Conservation (phyloP, 164 flowering plant genomes). For the Macadamia tetraphylla region DNA sequence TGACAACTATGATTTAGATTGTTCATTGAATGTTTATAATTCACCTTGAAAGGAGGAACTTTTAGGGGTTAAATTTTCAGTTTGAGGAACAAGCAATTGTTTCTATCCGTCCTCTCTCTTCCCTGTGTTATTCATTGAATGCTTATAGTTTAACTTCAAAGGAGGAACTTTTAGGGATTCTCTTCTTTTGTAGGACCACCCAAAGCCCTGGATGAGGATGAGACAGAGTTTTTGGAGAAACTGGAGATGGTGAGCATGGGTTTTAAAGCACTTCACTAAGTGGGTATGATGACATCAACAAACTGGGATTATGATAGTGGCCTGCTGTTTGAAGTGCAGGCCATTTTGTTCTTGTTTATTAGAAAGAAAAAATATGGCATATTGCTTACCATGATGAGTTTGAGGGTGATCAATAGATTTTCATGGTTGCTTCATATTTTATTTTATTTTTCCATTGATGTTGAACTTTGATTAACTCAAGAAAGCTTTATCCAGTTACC, state of each 20-base stretch:
- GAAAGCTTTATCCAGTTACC: too few relatives aligned
- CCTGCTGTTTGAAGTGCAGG: not conserved
- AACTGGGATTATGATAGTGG: slow-evolving; percentile 5
- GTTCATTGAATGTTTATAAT: too few relatives aligned
- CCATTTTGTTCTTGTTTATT: not conserved
- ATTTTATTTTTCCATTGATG: too few relatives aligned
- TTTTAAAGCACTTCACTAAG: slow-evolving; percentile 14
- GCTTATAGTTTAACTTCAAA: not conserved
- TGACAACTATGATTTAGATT: too few relatives aligned
- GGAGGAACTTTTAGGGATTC: not conserved
- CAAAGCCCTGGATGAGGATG: slow-evolving; percentile 95
- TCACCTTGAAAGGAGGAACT: too few relatives aligned
- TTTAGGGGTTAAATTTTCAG: not conserved
- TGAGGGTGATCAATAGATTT: not conserved
- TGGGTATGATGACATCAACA: slow-evolving; percentile 18
- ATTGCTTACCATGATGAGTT: not conserved
- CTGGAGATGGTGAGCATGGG: slow-evolving; percentile 64
- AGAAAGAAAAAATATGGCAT: not conserved
- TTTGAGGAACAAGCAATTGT: not conserved
- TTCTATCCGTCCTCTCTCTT: not conserved
- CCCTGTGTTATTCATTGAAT: not conserved
- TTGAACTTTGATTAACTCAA: too few relatives aligned
- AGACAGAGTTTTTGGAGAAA: slow-evolving; percentile 88
- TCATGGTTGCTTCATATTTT: too few relatives aligned
- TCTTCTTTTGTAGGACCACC: slow-evolving; percentile 73